Evolutionary conservation across 805 yeast species (phyloP), one percentile per base, ranked within the genome.

Genomic region (Pachysolen tannophilus): DNA sequence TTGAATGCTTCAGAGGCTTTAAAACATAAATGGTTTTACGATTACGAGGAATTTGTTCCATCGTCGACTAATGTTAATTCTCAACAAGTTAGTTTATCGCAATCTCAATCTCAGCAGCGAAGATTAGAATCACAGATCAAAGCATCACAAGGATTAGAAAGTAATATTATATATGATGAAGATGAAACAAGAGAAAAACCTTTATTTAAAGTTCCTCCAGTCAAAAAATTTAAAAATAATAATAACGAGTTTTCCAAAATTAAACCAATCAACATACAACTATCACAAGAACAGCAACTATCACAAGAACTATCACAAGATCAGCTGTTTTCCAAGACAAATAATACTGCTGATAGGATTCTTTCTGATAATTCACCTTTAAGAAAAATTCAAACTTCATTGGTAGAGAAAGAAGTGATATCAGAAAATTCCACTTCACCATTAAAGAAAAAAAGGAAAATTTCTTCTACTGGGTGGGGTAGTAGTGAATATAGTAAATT

Each of bases 1-100:
- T 68, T 83, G 14, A 75, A 80, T 14, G 96, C 97, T 0, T 62
- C 63, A 6, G 74, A 72, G 37, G 97, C 97, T 0, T 63, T 90
- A 30, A 53, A 62, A 14, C 94, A 86, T 52, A 80, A 81, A 3
- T 92, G 98, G 98, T 63, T 90, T n/a, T 54, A 42, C 21, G 48
- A 33, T 28, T 30, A 18, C 18, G 40, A 44, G 14, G 65, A 52
- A 20, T n/a, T n/a, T n/a, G n/a, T n/a, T n/a, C n/a, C n/a, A n/a
- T 42, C 52, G 28, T 23, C 46, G 26, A 30, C 46, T n/a, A 34
- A 48, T 37, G 47, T 48, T 30, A 48, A 60, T 28, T 57, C 33
- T 37, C 55, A 63, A 13, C 65, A 70, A 36, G 62, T 78, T 3
- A 77, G 85, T 43, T 56, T 82, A 34, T 78, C 85, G 4, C 85